phyloP scores from a whole-genome alignment of 2,329 filamentous ascomycete genomes.

The Neopestalotiopsis rosae region DNA sequence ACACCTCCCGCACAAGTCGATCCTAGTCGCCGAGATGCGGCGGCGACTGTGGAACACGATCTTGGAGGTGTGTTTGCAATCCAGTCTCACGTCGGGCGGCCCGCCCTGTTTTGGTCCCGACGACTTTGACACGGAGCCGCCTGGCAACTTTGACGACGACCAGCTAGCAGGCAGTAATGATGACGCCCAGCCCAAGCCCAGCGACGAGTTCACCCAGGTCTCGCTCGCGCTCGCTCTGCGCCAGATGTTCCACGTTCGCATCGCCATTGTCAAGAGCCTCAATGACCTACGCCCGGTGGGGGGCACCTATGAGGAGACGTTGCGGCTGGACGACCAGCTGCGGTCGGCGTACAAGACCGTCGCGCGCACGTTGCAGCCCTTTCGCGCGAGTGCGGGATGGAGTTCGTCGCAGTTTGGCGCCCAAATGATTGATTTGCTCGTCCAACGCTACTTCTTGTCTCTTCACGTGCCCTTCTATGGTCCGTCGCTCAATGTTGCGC shows the following conservation, averaged over 20 bases:
- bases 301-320: slow-evolving; percentile 48
- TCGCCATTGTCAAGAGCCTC: slow-evolving; percentile 47
- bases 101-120: slow-evolving; percentile 47
- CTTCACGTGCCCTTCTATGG: slow-evolving; percentile 61
- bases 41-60: slow-evolving; percentile 62
- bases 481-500: slow-evolving; percentile 36
- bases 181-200: slow-evolving; percentile 25
- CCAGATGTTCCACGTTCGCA: slow-evolving; percentile 46
- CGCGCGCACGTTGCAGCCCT: slow-evolving; percentile 37
- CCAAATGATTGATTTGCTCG: slow-evolving; percentile 53
- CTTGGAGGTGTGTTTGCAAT: slow-evolving; percentile 53
- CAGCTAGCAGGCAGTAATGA: slow-evolving; percentile 44
- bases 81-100: slow-evolving; percentile 51
- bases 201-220: slow-evolving; percentile 48
- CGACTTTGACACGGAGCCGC: slow-evolving; percentile 56
- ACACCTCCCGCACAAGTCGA: slow-evolving; percentile 52
- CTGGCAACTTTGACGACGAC: slow-evolving; percentile 56
- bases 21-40: slow-evolving; percentile 57
- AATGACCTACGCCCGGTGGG: slow-evolving; percentile 45
- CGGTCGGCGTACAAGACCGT: slow-evolving; percentile 48
- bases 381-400: slow-evolving; percentile 20
- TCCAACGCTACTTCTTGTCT: slow-evolving; percentile 59
- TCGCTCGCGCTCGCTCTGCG: slow-evolving; percentile 55
- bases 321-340: slow-evolving; percentile 49
- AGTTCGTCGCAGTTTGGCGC: slow-evolving; percentile 44